phyloP scores from a whole-genome alignment of 2,329 filamentous ascomycete species.

The Hypomyces rosellus region DNA sequence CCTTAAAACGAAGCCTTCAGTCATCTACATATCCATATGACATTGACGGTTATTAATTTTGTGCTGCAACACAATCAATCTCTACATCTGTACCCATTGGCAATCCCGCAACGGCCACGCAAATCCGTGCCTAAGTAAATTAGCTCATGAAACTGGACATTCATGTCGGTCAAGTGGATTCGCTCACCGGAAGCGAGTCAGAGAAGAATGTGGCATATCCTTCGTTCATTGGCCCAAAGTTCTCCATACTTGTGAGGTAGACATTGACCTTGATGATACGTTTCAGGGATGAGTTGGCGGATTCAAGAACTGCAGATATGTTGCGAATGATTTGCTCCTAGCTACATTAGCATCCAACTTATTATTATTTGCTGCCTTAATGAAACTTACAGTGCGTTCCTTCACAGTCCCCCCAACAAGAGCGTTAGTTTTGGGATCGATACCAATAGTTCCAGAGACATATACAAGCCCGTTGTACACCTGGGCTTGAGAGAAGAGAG shows the following conservation, averaged over 20 bases:
- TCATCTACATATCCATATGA: too few relatives aligned
- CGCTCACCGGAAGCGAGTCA: conserved; percentile 40
- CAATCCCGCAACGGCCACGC: conserved; percentile 67
- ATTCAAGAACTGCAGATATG: conserved; percentile 52
- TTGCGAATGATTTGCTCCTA: conserved; percentile 52
- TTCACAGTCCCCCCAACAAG: conserved; percentile 47
- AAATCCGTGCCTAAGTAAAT: conserved; percentile 45
- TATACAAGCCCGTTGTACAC: conserved; percentile 60
- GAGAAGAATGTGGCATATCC: conserved; percentile 46
- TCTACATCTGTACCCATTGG: conserved; percentile 66
- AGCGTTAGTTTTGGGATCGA: conserved; percentile 45
- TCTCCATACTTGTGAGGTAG: conserved; percentile 58
- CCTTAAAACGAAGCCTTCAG: too few relatives aligned
- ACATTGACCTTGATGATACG: conserved; percentile 64
- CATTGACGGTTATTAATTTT: too few relatives aligned
- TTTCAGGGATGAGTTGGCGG: conserved; percentile 50
- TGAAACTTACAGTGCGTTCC: conserved; percentile 30
- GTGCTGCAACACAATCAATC: conserved; percentile 46
- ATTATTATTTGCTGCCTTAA: too few relatives aligned
- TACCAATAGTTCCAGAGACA: conserved; percentile 57
- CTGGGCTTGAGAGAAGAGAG: conserved; percentile 54
- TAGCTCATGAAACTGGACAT: not conserved
- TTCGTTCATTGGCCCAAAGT: conserved; percentile 55
- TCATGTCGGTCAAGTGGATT: not conserved
- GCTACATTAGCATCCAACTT: not conserved